Percentiles rank a stretch among this genome's conserved stretches.
phyloP scores from a whole-genome alignment of 164 flowering plant genomes.

The Sedum album region DNA sequence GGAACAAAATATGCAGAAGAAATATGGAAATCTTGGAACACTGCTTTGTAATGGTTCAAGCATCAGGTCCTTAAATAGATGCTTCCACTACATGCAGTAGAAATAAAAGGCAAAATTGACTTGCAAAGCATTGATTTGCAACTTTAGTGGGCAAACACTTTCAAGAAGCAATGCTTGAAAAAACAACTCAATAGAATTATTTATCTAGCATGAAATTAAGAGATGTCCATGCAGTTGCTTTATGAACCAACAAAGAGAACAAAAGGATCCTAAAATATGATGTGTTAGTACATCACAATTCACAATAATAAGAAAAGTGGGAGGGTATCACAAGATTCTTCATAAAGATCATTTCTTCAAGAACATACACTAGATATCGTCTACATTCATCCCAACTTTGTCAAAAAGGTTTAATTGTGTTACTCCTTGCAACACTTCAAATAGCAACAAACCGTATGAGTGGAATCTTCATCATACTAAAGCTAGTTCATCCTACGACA shows the following conservation, averaged over 20 bases:
- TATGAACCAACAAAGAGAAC: neutral
- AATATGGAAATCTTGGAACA: slow-evolving; percentile 1
- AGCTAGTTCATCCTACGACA: neutral
- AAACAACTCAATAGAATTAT: neutral
- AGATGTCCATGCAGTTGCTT: neutral
- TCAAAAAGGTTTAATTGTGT: neutral
- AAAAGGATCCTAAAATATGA: neutral
- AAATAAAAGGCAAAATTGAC: neutral
- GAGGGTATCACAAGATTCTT: neutral
- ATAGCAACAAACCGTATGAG: neutral
- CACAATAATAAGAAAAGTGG: neutral
- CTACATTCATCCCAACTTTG: slow-evolving; percentile 3
- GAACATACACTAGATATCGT: neutral
- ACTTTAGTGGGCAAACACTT: neutral
- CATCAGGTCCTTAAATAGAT: slow-evolving; percentile 6
- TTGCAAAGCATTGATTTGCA: neutral
- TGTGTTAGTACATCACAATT: neutral
- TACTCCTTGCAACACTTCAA: neutral
- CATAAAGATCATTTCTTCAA: neutral
- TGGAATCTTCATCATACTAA: slow-evolving; percentile 6
- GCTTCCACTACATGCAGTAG: neutral
- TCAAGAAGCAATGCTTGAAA: neutral
- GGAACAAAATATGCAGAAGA: neutral
- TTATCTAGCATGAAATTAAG: neutral
- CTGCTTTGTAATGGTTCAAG: neutral